These are phyloP conservation scores for Rhizopogon sp. DNA, from an alignment of 768 basidiomycete species.

Conservation along the genomic window DNA sequence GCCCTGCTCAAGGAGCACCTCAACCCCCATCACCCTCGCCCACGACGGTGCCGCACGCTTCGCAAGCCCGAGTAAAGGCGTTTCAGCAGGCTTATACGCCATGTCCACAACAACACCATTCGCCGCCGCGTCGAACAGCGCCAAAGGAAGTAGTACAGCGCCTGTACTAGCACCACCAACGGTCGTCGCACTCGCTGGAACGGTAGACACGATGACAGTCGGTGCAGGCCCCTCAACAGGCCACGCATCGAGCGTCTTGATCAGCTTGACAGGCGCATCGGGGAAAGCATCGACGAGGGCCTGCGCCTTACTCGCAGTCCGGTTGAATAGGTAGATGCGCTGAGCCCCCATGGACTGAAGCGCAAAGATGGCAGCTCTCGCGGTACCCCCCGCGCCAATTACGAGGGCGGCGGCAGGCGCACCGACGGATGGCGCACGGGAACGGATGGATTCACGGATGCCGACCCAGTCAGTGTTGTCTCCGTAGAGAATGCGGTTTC, in stretches of 20 bases:
- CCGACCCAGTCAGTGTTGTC: slow-evolving; percentile 98
- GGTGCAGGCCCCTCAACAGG: slow-evolving; percentile 43
- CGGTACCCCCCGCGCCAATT: slow-evolving; percentile 93
- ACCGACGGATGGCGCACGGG: slow-evolving; percentile 33
- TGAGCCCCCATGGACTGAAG: slow-evolving; percentile 62
- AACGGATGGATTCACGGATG: slow-evolving; percentile 55
- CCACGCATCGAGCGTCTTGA: slow-evolving; percentile 56
- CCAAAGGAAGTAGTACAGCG: slow-evolving; percentile 46
- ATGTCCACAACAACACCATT: slow-evolving; percentile 85
- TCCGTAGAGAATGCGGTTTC: slow-evolving; percentile 58
- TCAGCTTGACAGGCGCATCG: slow-evolving; percentile 48
- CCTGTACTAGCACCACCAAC: slow-evolving; percentile 26
- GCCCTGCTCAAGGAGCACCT: slow-evolving; percentile 86
- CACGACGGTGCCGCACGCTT: slow-evolving; percentile 46
- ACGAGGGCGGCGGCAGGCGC: slow-evolving; percentile 58
- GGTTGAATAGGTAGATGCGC: slow-evolving; percentile 82
- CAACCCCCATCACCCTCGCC: slow-evolving; percentile 72
- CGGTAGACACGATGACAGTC: slow-evolving; percentile 81
- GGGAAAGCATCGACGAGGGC: slow-evolving; percentile 68
- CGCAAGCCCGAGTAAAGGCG: slow-evolving; percentile 73
- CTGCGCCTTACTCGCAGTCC: slow-evolving; percentile 71
- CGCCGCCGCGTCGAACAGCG: slow-evolving; percentile 53
- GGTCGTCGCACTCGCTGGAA: slow-evolving; percentile 67
- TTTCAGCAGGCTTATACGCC: slow-evolving; percentile 88
- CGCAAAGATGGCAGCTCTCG: slow-evolving; percentile 92